Conservation (phyloP, 2,329 filamentous ascomycete genomes). For the Cladophialophora exuberans region DNA sequence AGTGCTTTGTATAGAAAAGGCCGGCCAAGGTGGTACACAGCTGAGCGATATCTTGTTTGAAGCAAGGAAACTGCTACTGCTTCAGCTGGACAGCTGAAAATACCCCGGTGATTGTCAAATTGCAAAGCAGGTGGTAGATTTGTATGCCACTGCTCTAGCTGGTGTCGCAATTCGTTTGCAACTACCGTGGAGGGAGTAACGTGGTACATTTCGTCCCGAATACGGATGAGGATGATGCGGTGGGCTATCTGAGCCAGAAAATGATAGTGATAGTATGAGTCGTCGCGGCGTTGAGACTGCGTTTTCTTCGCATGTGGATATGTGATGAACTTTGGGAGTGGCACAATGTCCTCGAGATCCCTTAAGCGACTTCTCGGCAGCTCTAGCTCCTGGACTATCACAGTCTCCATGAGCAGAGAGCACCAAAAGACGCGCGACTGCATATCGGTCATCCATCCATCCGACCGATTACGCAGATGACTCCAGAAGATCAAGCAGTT, state of each 20-base stretch:
- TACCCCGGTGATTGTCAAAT: constrained; percentile 41
- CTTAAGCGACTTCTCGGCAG: constrained; percentile 55
- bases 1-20: constrained; percentile 16
- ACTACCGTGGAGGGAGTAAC: constrained; percentile 55
- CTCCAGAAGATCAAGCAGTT: constrained; percentile 46
- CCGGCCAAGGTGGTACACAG: constrained; percentile 9
- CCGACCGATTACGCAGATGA: constrained; percentile 43
- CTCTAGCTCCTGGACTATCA: constrained; percentile 57
- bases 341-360: constrained; percentile 56
- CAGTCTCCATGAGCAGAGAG: constrained; percentile 60
- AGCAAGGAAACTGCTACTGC: constrained; percentile 6
- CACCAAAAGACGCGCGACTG: constrained; percentile 59
- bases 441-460: constrained; percentile 60
- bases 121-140: constrained; percentile 54
- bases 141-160: constrained; percentile 57
- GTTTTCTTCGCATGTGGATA: constrained; percentile 43
- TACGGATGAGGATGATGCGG: constrained; percentile 57
- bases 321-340: constrained; percentile 55
- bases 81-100: background rate
- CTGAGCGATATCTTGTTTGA: constrained; percentile 3
- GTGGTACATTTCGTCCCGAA: constrained; percentile 55
- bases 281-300: constrained; percentile 48
- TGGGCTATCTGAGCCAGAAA: constrained; percentile 60
- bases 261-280: constrained; percentile 60
- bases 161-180: constrained; percentile 56